Percentiles rank a stretch among this genome's conserved stretches.
These are phyloP conservation scores for Apiotrichum porosum DNA, from an alignment of 1,284 basidiomycete genomes.

Conservation along the genomic window DNA sequence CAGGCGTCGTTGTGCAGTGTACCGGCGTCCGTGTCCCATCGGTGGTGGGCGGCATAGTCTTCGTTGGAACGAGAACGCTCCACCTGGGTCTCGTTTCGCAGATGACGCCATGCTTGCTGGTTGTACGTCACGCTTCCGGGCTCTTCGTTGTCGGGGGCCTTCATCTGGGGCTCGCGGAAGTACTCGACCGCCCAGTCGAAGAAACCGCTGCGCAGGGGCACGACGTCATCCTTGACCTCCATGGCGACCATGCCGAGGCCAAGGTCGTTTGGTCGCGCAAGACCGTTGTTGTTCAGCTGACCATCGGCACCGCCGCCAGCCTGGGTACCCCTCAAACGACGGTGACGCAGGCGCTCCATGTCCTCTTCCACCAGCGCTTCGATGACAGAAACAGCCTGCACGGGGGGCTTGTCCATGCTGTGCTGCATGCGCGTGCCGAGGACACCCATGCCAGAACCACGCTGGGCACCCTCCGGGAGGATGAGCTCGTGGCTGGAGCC, in stretches of 20 bases:
- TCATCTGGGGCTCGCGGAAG: conserved; percentile 97
- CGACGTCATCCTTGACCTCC: conserved; percentile 52
- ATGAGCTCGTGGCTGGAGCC: conserved; percentile 34
- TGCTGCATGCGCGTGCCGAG: conserved; percentile 6
- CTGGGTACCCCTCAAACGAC: conserved; percentile 54
- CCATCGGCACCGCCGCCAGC: conserved; percentile 44
- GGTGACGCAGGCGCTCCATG: conserved; percentile 72
- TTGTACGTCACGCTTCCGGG: conserved; percentile 91
- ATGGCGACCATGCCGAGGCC: conserved; percentile 49
- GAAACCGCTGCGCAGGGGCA: conserved; percentile 86
- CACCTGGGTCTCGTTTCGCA: conserved; percentile 79
- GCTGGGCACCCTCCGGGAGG: conserved; percentile 22
- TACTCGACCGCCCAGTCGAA: conserved; percentile 97
- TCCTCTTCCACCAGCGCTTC: conserved; percentile 84
- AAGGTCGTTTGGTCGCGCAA: conserved; percentile 38
- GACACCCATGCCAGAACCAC: conserved; percentile 1
- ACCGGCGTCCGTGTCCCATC: conserved; percentile 77
- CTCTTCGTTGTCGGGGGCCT: conserved; percentile 92
- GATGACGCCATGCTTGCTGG: conserved; percentile 90
- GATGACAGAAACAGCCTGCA: conserved; percentile 66
- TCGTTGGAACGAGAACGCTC: conserved; percentile 60
- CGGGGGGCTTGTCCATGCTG: conserved; percentile 15
- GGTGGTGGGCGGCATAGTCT: conserved; percentile 63
- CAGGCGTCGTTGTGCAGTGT: conserved; percentile 65
- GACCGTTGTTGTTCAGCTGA: conserved; percentile 37